Percentiles rank a stretch among this genome's conserved stretches.
Evolutionary conservation across 2,329 filamentous ascomycete genomes (phyloP).

Genomic region (Diplodia mutila): DNA sequence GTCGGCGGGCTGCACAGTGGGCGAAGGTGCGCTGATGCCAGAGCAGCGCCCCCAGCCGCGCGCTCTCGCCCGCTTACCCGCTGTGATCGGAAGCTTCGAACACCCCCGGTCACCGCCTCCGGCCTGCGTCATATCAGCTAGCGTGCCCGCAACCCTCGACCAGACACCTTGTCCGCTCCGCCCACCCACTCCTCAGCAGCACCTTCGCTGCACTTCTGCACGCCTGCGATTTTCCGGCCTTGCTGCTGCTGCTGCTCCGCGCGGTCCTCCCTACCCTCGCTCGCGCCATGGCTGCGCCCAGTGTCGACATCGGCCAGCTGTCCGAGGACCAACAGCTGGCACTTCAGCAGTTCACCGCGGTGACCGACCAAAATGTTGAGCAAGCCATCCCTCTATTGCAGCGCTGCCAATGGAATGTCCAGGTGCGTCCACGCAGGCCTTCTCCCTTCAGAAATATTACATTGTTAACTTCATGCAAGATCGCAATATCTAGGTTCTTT

Average conservation of each 20-base stretch:
- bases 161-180: constrained; percentile 15
- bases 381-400: constrained; percentile 79
- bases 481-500: constrained; percentile 96
- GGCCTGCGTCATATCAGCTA: constrained; percentile 24
- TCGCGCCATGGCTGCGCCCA: constrained; percentile 15
- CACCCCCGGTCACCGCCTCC: constrained; percentile 14
- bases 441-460: neutral
- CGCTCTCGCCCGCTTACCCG: constrained; percentile 11
- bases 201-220: neutral
- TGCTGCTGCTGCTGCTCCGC: constrained; percentile 8
- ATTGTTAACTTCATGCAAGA: constrained; percentile 56
- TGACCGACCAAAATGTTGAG: constrained; percentile 80
- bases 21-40: constrained; percentile 21
- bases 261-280: constrained; percentile 5
- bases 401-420: constrained; percentile 94
- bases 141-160: neutral
- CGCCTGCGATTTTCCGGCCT: neutral
- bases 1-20: constrained; percentile 10
- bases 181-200: neutral
- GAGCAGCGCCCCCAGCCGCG: constrained; percentile 15
- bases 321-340: constrained; percentile 78
- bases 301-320: constrained; percentile 68
- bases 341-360: constrained; percentile 83
- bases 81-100: constrained; percentile 19
- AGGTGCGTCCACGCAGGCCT: constrained; percentile 57